These are phyloP conservation scores for Neospora caninum DNA, from an alignment of 169 alveolate genomes.

Conservation along the genomic window DNA sequence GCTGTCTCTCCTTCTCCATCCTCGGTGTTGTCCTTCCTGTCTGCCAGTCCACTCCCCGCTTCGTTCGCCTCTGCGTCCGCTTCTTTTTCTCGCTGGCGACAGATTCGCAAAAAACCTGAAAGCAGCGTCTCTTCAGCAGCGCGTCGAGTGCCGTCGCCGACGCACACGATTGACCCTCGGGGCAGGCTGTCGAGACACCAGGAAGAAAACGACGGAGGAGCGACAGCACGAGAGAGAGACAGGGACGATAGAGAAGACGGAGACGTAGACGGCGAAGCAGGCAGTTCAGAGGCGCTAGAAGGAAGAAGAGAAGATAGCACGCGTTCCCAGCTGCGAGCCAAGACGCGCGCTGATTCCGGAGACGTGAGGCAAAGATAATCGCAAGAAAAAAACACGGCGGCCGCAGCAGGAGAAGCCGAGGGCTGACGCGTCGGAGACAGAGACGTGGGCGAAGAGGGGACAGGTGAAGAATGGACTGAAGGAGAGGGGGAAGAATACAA, in stretches of 20 bases:
- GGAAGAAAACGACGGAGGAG: neutral
- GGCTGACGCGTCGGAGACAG: neutral
- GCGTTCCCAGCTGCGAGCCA: neutral
- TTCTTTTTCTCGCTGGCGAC: neutral
- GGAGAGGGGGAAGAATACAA: too few relatives aligned
- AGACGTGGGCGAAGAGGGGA: neutral
- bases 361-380: conserved; percentile 22
- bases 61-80: neutral
- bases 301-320: neutral
- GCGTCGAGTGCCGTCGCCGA: conserved; percentile 34
- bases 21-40: neutral
- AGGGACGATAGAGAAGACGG: neutral
- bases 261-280: neutral
- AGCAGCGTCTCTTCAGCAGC: conserved; percentile 26
- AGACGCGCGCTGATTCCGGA: conserved; percentile 17
- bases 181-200: neutral
- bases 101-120: neutral
- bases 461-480: neutral
- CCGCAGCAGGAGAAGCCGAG: neutral
- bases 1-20: neutral
- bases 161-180: neutral
- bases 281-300: neutral
- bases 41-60: neutral
- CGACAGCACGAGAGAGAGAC: neutral
- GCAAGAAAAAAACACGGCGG: neutral